Base-by-base conservation (phyloP, 176 grass and related monocot genomes). In the Musa beccarii region DNA sequence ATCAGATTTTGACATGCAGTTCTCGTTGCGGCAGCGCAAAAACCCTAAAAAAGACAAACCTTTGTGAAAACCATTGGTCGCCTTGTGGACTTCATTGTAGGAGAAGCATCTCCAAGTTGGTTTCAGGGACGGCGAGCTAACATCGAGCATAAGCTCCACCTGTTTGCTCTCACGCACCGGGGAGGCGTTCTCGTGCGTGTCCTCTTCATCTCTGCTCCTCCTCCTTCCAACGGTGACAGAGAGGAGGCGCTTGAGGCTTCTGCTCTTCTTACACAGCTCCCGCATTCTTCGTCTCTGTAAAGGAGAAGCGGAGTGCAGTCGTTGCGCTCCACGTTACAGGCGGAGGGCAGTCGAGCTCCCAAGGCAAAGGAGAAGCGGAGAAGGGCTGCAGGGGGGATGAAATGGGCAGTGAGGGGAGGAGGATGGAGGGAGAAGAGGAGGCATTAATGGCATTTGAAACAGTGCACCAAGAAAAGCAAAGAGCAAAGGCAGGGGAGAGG, bases 61-160 rank as follows among this genome's bases (percentile, higher is more conserved):
- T 77, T 77, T 43, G 49, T 66, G 75, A 20, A 77, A 77, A 52
- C 59, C 75, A 10, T 77, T 16, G n/a, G 75, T 77, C 14, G 75
- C 75, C 20, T 15, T 52, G n/a, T 64, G 5, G 75, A 77, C 52
- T 25, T 77, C 75, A 10, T 65, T 59, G 8, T 77, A 77, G 75
- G 75, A 77, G 29, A 77, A 77, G 59, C 75, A 77, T 64, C 75
- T 49, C 75, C 75, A 77, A 10, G 19, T 64, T 13, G 75, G 59
- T 23, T 77, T 77, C 43, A 2, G 9, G 12, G 75, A n/a, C 49
- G 59, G 43, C 49, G 43, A 43, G 11, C 52, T 65, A 34, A 20
- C 49, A 3, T 77, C 75, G 2, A 12, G 7, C 34, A 17, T 0
- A 10, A n/a, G 10, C 70, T 53, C 70, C 70, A 15, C 20, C 2